A percentile compares a stretch with the other conserved stretches of the same genome.
phyloP scores from a whole-genome alignment of 2,329 filamentous ascomycete genomes.

The Alternaria sp. region DNA sequence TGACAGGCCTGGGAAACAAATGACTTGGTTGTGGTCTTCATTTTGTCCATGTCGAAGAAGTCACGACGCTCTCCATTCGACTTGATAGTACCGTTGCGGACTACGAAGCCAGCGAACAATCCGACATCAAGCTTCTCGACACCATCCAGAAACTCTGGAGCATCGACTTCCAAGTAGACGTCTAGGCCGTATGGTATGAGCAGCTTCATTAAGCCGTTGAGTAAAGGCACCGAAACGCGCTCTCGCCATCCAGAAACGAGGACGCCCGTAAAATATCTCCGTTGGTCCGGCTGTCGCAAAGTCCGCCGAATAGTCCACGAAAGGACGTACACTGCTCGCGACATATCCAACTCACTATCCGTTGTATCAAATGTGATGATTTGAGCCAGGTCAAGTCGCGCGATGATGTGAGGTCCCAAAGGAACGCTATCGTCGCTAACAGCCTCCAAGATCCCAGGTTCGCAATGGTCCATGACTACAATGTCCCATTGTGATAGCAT shows the following conservation, averaged over 20 bases:
- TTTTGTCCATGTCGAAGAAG: slow-evolving; percentile 52
- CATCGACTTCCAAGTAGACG: slow-evolving; percentile 46
- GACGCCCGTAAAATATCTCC: slow-evolving; percentile 46
- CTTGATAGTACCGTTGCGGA: slow-evolving; percentile 50
- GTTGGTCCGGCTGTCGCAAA: slow-evolving; percentile 35
- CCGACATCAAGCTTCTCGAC: slow-evolving; percentile 37
- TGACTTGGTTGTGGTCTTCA: slow-evolving; percentile 50
- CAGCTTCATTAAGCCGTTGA: slow-evolving; percentile 44
- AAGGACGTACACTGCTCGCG: slow-evolving; percentile 37
- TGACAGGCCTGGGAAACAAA: slow-evolving; percentile 51
- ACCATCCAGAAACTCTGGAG: slow-evolving; percentile 46
- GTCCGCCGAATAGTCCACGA: slow-evolving; percentile 36
- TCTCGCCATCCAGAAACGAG: slow-evolving; percentile 48
- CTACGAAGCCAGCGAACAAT: slow-evolving; percentile 43
- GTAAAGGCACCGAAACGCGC: slow-evolving; percentile 36
- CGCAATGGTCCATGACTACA: slow-evolving; percentile 43
- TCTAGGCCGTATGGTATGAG: slow-evolving; percentile 45
- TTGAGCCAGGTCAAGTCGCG: slow-evolving; percentile 41
- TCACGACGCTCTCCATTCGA: slow-evolving; percentile 48
- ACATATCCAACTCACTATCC: slow-evolving; percentile 40
- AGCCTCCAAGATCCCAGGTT: slow-evolving; percentile 45
- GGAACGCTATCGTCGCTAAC: slow-evolving; percentile 35
- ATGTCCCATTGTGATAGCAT: slow-evolving; percentile 47
- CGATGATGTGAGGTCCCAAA: slow-evolving; percentile 45
- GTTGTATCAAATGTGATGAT: slow-evolving; percentile 32